Evolutionary conservation across 2,329 filamentous ascomycete species (phyloP), one percentile per base, ranked within the genome.

Genomic region (Fusarium sp.): DNA sequence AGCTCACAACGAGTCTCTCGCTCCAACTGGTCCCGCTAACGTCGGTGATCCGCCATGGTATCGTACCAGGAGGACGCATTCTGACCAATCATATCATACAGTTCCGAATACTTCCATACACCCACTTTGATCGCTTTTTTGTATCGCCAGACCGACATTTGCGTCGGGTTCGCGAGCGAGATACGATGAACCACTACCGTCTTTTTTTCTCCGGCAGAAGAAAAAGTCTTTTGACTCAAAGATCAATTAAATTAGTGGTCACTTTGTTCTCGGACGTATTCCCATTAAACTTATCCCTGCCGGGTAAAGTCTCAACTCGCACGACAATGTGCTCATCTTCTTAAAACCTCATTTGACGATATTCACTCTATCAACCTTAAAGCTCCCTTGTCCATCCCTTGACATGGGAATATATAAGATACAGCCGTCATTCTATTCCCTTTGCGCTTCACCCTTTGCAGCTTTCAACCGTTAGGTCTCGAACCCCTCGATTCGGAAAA

Each of bases 71-170:
- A 53, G 65, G 54, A 44, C 46, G 33, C 5, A 35, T 27, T 22
- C 54, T 58, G 29, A 11, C 74, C 67, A 76, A 76, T 76, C 74
- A 76, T 44, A 58, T 61, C 70, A 68, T 65, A 57, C 47, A 62
- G 39, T 36, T 39, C 18, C 61, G 44, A 54, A 60, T 47, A 53
- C 70, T 73, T 62, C 65, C 61, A 65, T 61, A 73, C 70, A 74
- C 47, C 62, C 68, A 68, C 67, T 55, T 59, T 65, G 53, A 62
- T 72, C 58, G 55, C 63, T 54, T 60, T 68, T 68, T 59, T 53
- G 55, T 52, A 64, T 64, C 56, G 60, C 63, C 64, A 76, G 74
- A 75, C 74, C 74, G 74, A 76, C 74, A 74, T 75, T 75, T 73
- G 60, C 22, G 57, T 66, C 61, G 39, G 56, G 56, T 57, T 69